A percentile compares a stretch with the other conserved stretches of the same genome.
Evolutionary conservation across 306 rosid genomes (phyloP).

Genomic region (Calophaca sinica): DNA sequence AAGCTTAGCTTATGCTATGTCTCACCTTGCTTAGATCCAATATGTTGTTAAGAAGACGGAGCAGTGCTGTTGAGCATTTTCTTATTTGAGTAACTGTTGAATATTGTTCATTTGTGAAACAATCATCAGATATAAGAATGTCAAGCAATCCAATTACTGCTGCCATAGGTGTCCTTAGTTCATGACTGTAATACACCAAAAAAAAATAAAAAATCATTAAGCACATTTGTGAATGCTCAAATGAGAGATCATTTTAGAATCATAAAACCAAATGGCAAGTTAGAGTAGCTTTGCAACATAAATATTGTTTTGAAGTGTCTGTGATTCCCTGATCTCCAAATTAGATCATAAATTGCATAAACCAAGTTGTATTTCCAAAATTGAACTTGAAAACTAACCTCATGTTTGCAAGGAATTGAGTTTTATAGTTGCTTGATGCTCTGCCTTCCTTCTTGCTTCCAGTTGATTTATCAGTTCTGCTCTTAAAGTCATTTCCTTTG

Average conservation of each 20-base stretch:
- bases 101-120: slow-evolving; percentile 93
- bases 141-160: slow-evolving; percentile 97
- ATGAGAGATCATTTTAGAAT: slow-evolving; percentile 19
- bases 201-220: slow-evolving; percentile 20
- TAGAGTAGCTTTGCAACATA: not conserved
- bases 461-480: slow-evolving; percentile 93
- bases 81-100: slow-evolving; percentile 92
- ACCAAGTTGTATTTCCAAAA: not conserved
- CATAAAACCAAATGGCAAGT: slow-evolving; percentile 6
- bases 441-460: slow-evolving; percentile 98
- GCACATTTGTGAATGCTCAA: no score
- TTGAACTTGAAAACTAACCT: slow-evolving; percentile 61
- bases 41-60: slow-evolving; percentile 96
- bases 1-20: slow-evolving; percentile 31
- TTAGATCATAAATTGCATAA: slow-evolving; percentile 6
- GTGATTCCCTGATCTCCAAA: slow-evolving; percentile 3
- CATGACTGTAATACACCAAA: slow-evolving; percentile 85
- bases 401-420: slow-evolving; percentile 98
- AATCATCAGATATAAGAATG: slow-evolving; percentile 95
- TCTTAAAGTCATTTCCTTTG: slow-evolving; percentile 98
- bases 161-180: slow-evolving; percentile 98
- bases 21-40: slow-evolving; percentile 94
- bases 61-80: slow-evolving; percentile 95
- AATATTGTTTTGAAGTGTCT: no score
- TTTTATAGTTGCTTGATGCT: slow-evolving; percentile 95